Evolutionary conservation across 441 rosid genomes (phyloP), one percentile per base, ranked within the genome.

Genomic region (Adansonia gregorii): DNA sequence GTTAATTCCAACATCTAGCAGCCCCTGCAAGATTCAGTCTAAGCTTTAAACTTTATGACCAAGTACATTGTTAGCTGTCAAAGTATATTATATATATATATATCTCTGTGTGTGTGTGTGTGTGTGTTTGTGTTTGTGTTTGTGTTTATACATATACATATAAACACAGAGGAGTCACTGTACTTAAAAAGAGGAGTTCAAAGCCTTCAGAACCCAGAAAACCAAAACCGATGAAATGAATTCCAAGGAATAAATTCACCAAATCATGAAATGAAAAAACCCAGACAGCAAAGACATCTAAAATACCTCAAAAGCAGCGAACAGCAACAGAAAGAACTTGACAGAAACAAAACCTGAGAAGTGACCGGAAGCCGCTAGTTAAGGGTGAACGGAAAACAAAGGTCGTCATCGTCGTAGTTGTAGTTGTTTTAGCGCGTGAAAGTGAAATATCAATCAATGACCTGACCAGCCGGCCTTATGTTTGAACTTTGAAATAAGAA

Each of bases 241-340:
- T 74, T 68, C 49, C 64, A 24, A 60, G 20, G 9, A 73, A 63
- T 76, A 55, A 75, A 54, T 46, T 77, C 77, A 76, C 24, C 74
- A 82, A 72, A 78, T n/a, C 51, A 76, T 11, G 17, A 71, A 82
- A 56, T 1, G 74, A 77, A 76, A 35, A 55, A 81, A 76, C 70
- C 76, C 72, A 60, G 52, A 45, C 8, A 52, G 54, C 2, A 41
- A 75, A 69, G 61, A 71, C 66, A 64, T 67, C 60, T 66, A 35
- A 73, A 51, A 76, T 3, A 41, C 70, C 49, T 66, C 24, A 41
- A 66, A 41, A n/a, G 52, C 17, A 66, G 43, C 49, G 70, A 66
- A 41, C 12, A 51, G 58, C 22, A 61, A 11, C 22, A 66, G 76
- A 39, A 67, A 46, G 12, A 31, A 64, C 27, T 0, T 8, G 39